Conservation (phyloP, 2,329 filamentous ascomycete species). For the Penicillium vulpinum region DNA sequence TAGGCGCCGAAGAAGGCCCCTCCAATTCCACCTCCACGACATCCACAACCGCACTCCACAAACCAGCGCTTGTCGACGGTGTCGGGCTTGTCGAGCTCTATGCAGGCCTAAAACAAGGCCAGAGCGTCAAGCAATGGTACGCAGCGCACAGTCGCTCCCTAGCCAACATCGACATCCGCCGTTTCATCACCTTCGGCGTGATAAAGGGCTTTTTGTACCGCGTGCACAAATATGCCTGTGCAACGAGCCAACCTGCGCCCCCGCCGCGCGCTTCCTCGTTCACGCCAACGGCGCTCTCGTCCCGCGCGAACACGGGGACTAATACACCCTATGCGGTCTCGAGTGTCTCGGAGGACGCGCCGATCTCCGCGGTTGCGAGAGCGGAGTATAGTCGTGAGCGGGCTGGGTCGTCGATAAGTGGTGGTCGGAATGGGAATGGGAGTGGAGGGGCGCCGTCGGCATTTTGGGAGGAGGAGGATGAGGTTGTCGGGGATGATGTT, state of each 20-base stretch:
- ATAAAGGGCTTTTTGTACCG: conserved; percentile 94
- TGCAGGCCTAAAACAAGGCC: conserved; percentile 76
- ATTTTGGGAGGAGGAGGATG: conserved; percentile 34
- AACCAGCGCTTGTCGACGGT: conserved; percentile 40
- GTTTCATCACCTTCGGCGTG: conserved; percentile 91
- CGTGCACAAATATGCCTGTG: conserved; percentile 84
- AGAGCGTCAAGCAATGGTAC: conserved; percentile 85
- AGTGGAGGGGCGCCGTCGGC: conserved; percentile 12
- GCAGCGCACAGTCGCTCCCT: conserved; percentile 71
- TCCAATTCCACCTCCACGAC: conserved; percentile 9
- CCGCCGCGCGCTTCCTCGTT: conserved; percentile 26
- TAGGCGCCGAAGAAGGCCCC: conserved; percentile 29
- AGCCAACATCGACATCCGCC: conserved; percentile 77
- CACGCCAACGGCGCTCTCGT: conserved; percentile 28
- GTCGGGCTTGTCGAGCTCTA: conserved; percentile 74
- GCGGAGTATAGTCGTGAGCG: conserved; percentile 24
- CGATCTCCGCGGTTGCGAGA: conserved; percentile 7
- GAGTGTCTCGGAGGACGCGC: conserved; percentile 23
- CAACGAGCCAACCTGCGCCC: conserved; percentile 37
- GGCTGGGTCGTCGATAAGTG: conserved; percentile 30
- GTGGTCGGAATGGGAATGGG: conserved; percentile 20
- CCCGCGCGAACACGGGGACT: conserved; percentile 32
- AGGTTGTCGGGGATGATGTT: conserved; percentile 35
- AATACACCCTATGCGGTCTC: conserved; percentile 33
- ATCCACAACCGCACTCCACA: conserved; percentile 6